These are phyloP conservation scores for Ceratocystis diversiconidia DNA, from an alignment of 2,329 filamentous ascomycete genomes.

Conservation along the genomic window DNA sequence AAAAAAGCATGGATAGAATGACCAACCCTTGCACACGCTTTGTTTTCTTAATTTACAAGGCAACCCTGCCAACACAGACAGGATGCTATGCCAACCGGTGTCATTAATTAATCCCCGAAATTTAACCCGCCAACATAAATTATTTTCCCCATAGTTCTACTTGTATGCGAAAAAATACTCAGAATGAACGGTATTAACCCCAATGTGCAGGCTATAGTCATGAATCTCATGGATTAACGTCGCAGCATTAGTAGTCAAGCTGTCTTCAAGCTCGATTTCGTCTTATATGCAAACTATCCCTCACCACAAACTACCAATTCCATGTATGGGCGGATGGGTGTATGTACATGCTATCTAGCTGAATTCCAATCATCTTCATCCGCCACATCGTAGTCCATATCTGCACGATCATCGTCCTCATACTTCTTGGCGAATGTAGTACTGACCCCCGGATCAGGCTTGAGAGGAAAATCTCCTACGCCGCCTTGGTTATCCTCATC, in stretches of 20 bases:
- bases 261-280: too few species aligned
- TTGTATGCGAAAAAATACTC: neutral
- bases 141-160: neutral
- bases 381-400: slow-evolving; percentile 41
- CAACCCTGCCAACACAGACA: neutral
- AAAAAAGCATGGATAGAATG: neutral
- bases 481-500: slow-evolving; percentile 2
- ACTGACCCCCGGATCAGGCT: neutral
- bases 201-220: too few species aligned
- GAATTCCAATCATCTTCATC: slow-evolving; percentile 36
- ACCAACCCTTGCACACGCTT: neutral
- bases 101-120: neutral
- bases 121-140: neutral
- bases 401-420: slow-evolving; percentile 25
- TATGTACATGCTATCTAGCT: neutral
- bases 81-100: neutral
- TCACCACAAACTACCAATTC: neutral
- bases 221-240: too few species aligned
- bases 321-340: neutral
- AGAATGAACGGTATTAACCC: too few species aligned
- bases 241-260: too few species aligned
- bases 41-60: neutral
- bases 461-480: neutral
- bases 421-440: slow-evolving; percentile 19
- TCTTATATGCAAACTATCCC: too few species aligned